Evolutionary conservation across 2,329 filamentous ascomycete species (phyloP), one percentile per base, ranked within the genome.

Genomic region (Trichoderma brevicompactum): DNA sequence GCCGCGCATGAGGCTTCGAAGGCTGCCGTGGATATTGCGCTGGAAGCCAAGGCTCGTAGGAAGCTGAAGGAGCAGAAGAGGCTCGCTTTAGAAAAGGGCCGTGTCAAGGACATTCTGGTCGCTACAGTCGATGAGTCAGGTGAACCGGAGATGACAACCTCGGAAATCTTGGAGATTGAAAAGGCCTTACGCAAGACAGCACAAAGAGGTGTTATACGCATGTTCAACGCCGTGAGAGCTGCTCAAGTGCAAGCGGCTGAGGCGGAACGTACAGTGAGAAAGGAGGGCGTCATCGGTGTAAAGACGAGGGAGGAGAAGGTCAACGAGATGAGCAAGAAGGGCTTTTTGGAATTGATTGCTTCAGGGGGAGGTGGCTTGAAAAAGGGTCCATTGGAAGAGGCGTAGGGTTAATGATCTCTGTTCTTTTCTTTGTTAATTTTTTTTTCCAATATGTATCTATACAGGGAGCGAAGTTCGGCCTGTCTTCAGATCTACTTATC

Each of bases 281-380:
- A 87, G 70, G 86, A 89, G 67, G 91, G 92, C 3, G 82, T 96
- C 0, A 85, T 97, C 38, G 94, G 94, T 1, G 87, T 92, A 73
- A 86, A 85, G 68, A 87, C 91, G 77, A 87, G 92, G 69, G 90
- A 96, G 79, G 92, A 96, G 79, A 93, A 90, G 80, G 83, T 96
- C 60, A 95, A 92, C 70, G 94, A 98, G 82, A 95, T 99, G 89
- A 96, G 91, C 77, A 96, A 96, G 81, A 92, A 97, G 80, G 94
- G 94, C 0, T 99, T 98, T 80, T 79, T 99, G 76, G 94, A 98
- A 68, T 79, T 98, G 76, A 97, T 99, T 75, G 86, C 87, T 4
- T 85, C 83, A 2, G 85, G 86, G 19, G 86, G 87, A 10, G 85
- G 86, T 0, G 81, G 80, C 23, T 69, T 87, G 70, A 88, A 87